Evolutionary conservation across 345 rosid genomes (phyloP), one percentile per base, ranked within the genome.

Genomic region (Dipteronia sinensis): DNA sequence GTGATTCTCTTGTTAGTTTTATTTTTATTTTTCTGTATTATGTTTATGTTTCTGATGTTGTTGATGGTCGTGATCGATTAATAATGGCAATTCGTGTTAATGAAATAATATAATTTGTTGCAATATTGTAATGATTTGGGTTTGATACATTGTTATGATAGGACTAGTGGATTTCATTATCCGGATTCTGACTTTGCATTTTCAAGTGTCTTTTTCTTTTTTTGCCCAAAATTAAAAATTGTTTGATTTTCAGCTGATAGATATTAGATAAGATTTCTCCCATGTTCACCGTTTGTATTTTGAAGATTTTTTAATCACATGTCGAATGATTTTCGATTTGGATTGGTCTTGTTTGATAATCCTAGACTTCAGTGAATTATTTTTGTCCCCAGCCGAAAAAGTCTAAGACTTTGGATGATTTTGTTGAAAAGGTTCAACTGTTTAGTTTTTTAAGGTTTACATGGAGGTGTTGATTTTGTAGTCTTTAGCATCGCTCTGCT

Each of bases 301-400:
- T 66, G 9, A 64, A 46, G 53, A 31, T 55, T 25, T 40, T 44
- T 3, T 1, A 22, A 73, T 73, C 20, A 22, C 12, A 15, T 25
- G 59, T 25, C 10, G 10, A 5, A 65, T 10, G 40, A 7, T 64
- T 49, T 25, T 65, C 42, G 22, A 40, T 73, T 40, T 42, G 58
- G 58, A 73, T 73, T 15, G 27, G 10, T 73, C 47, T 56, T 56
- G 64, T 31, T 71, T 25, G 64, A 73, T 13, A 40, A 8, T 13
- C 19, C 23, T 68, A 13, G 16, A 34, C 8, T 71, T 29, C 13
- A 10, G 63, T 16, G 31, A 12, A 12, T 58, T n/a, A 19, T 53
- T 53, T 71, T 31, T 10, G 2, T 69, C 40, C 73, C 20, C 58
- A 4, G 15, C 58, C 3, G 29, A 49, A 25, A 25, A 69, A 38